Percentiles rank a stretch among this genome's conserved stretches.
Evolutionary conservation across 371 early-diverging fungal genomes (phyloP).

Genomic region (Lichtheimia corymbifera): DNA sequence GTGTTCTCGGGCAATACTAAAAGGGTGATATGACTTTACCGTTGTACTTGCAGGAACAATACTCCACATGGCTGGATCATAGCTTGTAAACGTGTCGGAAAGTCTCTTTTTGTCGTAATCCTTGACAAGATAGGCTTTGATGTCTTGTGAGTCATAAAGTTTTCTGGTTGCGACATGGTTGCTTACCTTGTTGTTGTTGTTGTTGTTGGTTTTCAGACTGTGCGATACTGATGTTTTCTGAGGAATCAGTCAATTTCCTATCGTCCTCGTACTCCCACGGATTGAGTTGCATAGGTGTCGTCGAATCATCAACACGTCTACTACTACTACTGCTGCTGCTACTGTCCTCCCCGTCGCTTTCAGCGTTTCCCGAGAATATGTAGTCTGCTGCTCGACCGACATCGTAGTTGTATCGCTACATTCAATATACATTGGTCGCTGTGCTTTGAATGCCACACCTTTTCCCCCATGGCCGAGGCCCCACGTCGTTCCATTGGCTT

Average conservation of each 20-base stretch:
- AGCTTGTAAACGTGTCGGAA: background rate
- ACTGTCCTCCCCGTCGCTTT: constrained; percentile 12
- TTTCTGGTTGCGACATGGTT: too few species aligned
- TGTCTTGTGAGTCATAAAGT: too few species aligned
- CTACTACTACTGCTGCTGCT: background rate
- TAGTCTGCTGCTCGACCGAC: constrained; percentile 53
- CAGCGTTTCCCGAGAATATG: constrained; percentile 47
- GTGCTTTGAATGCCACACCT: background rate
- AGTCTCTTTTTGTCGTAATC: constrained; percentile 9
- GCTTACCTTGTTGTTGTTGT: too few species aligned
- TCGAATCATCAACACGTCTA: background rate
- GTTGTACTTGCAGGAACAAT: constrained; percentile 28
- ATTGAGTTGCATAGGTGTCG: background rate
- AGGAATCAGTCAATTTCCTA: too few species aligned
- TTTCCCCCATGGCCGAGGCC: background rate
- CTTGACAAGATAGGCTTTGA: constrained; percentile 8
- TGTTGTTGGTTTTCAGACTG: too few species aligned
- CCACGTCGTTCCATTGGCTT: constrained; percentile 4
- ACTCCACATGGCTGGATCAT: constrained; percentile 30
- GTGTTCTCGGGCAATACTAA: too few species aligned
- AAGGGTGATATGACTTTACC: background rate
- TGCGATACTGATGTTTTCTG: too few species aligned
- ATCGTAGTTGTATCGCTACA: constrained; percentile 51
- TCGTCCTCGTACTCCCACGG: background rate
- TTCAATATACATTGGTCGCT: background rate